phyloP scores from a whole-genome alignment of 257 asterid genomes.

The Przewalskia tangutica region DNA sequence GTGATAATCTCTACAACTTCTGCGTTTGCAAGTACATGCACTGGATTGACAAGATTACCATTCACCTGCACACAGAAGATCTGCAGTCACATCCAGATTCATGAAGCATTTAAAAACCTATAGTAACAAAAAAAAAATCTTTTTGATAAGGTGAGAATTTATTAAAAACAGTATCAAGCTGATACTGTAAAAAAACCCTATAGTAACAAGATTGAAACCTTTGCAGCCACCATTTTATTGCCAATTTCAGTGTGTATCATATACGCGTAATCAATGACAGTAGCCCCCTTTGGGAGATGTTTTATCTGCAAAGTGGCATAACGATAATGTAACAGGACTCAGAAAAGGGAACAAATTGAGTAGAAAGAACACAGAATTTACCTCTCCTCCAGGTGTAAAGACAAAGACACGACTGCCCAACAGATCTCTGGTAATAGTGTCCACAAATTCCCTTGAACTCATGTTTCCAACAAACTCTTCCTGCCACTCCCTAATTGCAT shows the following conservation, averaged over 20 bases:
- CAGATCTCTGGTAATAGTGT: conserved; percentile 79
- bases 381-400: conserved; percentile 98
- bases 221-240: conserved; percentile 91
- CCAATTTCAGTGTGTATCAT: conserved; percentile 90
- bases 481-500: conserved; percentile 97
- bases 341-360: neutral
- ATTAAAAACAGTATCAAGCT: neutral
- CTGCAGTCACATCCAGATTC: conserved; percentile 7
- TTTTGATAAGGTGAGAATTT: neutral
- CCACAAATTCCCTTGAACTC: conserved; percentile 95
- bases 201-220: conserved; percentile 29
- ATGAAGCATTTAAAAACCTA: conserved; percentile 1
- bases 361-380: conserved; percentile 1
- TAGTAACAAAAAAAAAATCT: neutral
- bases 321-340: neutral
- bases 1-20: conserved; percentile 86
- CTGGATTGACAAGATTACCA: conserved; percentile 79
- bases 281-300: conserved; percentile 82
- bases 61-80: conserved; percentile 55
- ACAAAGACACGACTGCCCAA: conserved; percentile 92
- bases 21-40: conserved; percentile 71
- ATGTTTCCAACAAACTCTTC: conserved; percentile 94
- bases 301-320: conserved; percentile 40
- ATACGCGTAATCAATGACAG: conserved; percentile 76
- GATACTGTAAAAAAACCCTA: neutral